These are phyloP conservation scores for Pichia sp. DNA, from an alignment of 1,139 yeast species.

Conservation along the genomic window DNA sequence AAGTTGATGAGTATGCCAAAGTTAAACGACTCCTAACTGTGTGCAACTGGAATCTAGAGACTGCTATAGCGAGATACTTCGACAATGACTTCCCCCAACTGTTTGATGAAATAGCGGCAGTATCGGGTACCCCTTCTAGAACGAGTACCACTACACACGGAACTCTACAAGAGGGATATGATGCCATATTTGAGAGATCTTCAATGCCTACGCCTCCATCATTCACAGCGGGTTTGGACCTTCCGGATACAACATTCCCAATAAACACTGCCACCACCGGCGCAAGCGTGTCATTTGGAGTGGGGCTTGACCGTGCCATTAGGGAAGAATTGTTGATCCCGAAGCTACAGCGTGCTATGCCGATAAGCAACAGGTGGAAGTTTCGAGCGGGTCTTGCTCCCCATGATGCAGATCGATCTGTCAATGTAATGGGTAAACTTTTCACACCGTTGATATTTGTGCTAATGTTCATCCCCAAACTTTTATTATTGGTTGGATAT, in stretches of 20 bases:
- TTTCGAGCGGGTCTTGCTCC: constrained; percentile 25
- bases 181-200: too few relatives aligned
- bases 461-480: constrained; percentile 40
- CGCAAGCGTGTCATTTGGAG: too few relatives aligned
- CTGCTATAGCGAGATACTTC: constrained; percentile 43
- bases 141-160: too few relatives aligned
- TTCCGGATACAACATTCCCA: too few relatives aligned
- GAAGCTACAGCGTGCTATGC: constrained; percentile 33
- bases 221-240: too few relatives aligned
- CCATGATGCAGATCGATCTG: too few relatives aligned
- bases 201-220: too few relatives aligned
- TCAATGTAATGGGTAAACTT: constrained; percentile 4
- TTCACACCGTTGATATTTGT: constrained; percentile 35
- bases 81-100: constrained; percentile 37
- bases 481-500: constrained; percentile 29
- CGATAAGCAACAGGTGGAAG: constrained; percentile 29
- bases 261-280: too few relatives aligned
- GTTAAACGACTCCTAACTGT: constrained; percentile 34
- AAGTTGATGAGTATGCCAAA: constrained; percentile 32
- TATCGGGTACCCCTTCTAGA: too few relatives aligned
- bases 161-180: too few relatives aligned
- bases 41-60: constrained; percentile 43
- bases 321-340: constrained; percentile 29
- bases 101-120: constrained; percentile 11
- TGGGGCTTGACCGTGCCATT: too few relatives aligned